Evolutionary conservation across 257 asterid genomes (phyloP), one percentile per base, ranked within the genome.

Genomic region (Oldenlandia corymbosa): DNA sequence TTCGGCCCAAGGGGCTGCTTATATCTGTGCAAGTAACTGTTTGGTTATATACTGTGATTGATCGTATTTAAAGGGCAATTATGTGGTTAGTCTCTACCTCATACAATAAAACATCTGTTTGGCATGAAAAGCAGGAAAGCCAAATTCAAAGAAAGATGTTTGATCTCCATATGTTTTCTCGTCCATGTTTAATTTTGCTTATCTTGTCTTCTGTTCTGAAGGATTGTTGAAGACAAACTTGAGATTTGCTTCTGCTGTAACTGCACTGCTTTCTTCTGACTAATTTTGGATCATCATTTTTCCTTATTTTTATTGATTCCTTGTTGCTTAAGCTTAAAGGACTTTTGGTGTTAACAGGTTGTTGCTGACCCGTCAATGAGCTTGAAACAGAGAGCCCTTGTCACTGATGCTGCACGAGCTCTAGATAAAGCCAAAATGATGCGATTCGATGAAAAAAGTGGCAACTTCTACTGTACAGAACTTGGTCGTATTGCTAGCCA

Each of bases 401-500:
- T 92, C 31, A 79, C 85, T 37, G 97, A 89, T 81, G 97, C 97
- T 67, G 99, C 99, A 52, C 94, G 99, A 66, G 79, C 95, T 71
- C 97, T 92, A 10, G 99, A 92, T 83, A 89, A 79, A 80, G 99
- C 99, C 62, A 92, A 92, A 83, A 92, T 92, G 99, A 87, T 92
- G 99, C 99, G 99, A 52, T 92, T 89, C 64, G 99, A 92, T 80
- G 99, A 92, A 81, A 92, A 92, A 81, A 92, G 99, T 70, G 99
- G 99, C 78, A 92, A 92, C 76, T 89, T 92, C 58, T 92, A 87
- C 64, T 89, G 97, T 76, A 89, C 99, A 11, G 99, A 92, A 84
- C 99, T 92, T 73, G 99, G 99, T 56, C 99, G 99, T 65, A 92
- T 92, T 51, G 99, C 99, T 45, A 92, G 99, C 78, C 99, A 92